Evolutionary conservation across 2,329 filamentous ascomycete genomes (phyloP).

Genomic region (Calonectria henricotiae): DNA sequence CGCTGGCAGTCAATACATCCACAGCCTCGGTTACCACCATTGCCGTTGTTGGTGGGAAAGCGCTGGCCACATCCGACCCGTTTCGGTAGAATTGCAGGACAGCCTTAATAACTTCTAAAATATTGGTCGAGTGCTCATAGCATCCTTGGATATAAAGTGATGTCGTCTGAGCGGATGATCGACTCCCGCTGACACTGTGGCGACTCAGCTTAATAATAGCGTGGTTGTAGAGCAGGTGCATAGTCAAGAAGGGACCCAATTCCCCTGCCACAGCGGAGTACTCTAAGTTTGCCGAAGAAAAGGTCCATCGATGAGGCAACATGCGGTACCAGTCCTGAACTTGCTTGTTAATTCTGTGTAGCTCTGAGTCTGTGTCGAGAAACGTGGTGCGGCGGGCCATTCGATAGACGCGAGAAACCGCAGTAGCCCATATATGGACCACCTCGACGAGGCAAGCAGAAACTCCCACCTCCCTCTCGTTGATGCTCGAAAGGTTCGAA

Average conservation of each 20-base stretch:
- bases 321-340: constrained; percentile 73
- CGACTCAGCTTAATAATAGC: constrained; percentile 78
- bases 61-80: constrained; percentile 55
- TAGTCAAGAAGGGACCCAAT: constrained; percentile 73
- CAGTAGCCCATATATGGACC: constrained; percentile 76
- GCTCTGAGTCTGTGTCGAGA: constrained; percentile 51
- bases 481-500: constrained; percentile 43
- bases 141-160: constrained; percentile 66
- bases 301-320: constrained; percentile 71
- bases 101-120: constrained; percentile 66
- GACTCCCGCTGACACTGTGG: constrained; percentile 64
- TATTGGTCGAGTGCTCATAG: constrained; percentile 67
- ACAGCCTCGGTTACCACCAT: constrained; percentile 75
- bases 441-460: constrained; percentile 77
- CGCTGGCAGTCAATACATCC: constrained; percentile 77
- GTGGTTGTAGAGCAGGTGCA: constrained; percentile 79
- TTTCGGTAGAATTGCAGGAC: constrained; percentile 59
- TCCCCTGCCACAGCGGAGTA: constrained; percentile 69
- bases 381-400: constrained; percentile 54
- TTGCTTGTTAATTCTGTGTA: constrained; percentile 67
- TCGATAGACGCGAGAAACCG: constrained; percentile 72
- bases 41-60: constrained; percentile 76
- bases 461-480: constrained; percentile 61
- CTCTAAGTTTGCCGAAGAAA: constrained; percentile 72
- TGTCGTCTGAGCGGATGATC: constrained; percentile 61